phyloP scores from a whole-genome alignment of 371 early-diverging fungal species.

The Mucor mucedo region DNA sequence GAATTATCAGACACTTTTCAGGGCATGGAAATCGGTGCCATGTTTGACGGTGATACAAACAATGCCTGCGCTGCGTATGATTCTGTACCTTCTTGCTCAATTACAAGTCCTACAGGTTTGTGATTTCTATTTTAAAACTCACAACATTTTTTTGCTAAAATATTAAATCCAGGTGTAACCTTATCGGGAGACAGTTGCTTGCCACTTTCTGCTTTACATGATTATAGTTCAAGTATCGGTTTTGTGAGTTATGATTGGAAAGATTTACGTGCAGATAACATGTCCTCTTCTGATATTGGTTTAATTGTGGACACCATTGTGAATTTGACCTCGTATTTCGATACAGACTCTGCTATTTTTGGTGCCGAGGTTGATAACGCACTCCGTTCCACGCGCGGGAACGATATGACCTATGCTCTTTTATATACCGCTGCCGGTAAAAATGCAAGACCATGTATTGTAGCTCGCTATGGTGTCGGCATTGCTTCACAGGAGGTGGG shows the following conservation, averaged over 20 bases:
- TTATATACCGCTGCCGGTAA: slow-evolving; percentile 41
- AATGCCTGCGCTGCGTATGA: slow-evolving; percentile 44
- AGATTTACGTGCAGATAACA: slow-evolving; percentile 15
- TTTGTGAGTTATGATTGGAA: slow-evolving; percentile 28
- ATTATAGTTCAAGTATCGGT: background rate
- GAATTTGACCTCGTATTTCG: slow-evolving; percentile 9
- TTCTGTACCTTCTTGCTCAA: slow-evolving; percentile 35
- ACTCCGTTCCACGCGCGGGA: slow-evolving; percentile 36
- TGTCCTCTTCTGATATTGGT: slow-evolving; percentile 11
- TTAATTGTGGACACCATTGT: slow-evolving; percentile 14
- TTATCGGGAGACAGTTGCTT: slow-evolving; percentile 20
- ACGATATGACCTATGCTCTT: slow-evolving; percentile 53
- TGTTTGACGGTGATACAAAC: slow-evolving; percentile 54
- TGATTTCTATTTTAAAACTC: background rate
- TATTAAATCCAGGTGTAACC: background rate
- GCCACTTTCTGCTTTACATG: slow-evolving; percentile 11
- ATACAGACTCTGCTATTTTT: slow-evolving; percentile 25
- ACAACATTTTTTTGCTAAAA: background rate
- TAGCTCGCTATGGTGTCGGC: slow-evolving; percentile 48
- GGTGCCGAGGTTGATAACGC: slow-evolving; percentile 40
- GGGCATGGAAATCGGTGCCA: slow-evolving; percentile 48
- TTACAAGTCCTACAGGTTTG: slow-evolving; percentile 51
- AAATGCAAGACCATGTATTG: slow-evolving; percentile 44
- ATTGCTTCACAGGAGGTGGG: slow-evolving; percentile 46
- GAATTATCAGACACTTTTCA: slow-evolving; percentile 48